phyloP scores from a whole-genome alignment of 148 eudicot genomes.

The Nepenthes gracilis region DNA sequence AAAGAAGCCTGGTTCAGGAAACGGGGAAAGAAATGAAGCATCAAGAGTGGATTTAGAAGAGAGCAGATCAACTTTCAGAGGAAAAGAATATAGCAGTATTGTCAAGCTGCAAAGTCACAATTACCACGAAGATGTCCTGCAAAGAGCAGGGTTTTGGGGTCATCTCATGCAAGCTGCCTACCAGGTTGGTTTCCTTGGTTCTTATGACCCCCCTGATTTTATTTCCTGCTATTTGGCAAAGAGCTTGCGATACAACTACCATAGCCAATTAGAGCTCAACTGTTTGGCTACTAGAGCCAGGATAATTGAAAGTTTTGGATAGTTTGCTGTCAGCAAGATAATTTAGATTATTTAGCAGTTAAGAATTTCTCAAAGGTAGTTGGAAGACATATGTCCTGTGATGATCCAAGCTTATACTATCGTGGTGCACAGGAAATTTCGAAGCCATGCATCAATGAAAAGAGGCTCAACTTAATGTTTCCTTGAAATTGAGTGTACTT shows the following conservation, averaged over 20 bases:
- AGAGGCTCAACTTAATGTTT: not conserved
- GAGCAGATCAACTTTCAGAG: conserved; percentile 2
- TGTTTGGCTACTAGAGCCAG: too few relatives aligned
- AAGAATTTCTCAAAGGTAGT: too few relatives aligned
- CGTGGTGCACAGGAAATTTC: too few relatives aligned
- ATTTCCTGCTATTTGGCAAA: too few relatives aligned
- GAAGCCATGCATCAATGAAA: too few relatives aligned
- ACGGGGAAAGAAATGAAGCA: conserved; percentile 8
- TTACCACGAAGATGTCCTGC: conserved; percentile 14
- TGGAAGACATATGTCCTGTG: too few relatives aligned
- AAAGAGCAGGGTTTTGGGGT: conserved; percentile 52
- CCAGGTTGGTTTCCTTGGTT: conserved; percentile 25
- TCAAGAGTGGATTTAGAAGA: conserved; percentile 16
- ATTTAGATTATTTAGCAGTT: too few relatives aligned
- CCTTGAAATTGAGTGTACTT: not conserved
- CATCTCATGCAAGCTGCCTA: conserved; percentile 46
- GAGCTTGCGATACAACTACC: too few relatives aligned
- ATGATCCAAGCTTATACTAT: too few relatives aligned
- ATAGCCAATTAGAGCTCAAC: too few relatives aligned
- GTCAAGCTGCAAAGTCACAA: conserved; percentile 18
- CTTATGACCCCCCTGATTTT: not conserved
- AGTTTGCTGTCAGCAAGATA: too few relatives aligned
- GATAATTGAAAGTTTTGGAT: too few relatives aligned
- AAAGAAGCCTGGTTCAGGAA: conserved; percentile 4
- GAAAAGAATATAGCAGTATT: conserved; percentile 2